phyloP scores from a whole-genome alignment of 495 filamentous ascomycete species.

The Lentithecium fluviatile region DNA sequence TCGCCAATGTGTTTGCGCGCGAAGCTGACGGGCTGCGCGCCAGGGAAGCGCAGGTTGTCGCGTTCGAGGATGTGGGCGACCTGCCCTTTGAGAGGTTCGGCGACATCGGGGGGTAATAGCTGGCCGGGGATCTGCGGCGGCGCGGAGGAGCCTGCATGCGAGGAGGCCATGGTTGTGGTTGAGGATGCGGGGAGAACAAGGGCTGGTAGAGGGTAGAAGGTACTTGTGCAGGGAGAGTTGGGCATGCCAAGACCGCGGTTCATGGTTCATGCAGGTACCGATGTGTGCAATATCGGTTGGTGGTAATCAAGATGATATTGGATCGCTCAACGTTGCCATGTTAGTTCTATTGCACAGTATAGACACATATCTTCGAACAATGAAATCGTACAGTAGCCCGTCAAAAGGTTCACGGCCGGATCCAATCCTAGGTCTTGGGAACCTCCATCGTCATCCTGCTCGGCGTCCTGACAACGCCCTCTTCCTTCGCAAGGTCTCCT shows the following conservation, averaged over 20 bases:
- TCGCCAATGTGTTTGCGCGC: constrained; percentile 72
- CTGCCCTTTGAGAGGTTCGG: constrained; percentile 62
- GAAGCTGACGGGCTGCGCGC: constrained; percentile 94
- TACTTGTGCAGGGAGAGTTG: too few relatives aligned
- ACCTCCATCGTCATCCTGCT: constrained; percentile 17
- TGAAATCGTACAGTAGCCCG: background rate
- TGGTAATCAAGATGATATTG: too few relatives aligned
- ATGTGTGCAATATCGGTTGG: too few relatives aligned
- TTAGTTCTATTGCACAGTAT: background rate
- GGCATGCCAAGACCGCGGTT: too few relatives aligned
- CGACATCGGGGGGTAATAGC: constrained; percentile 58
- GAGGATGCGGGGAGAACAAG: constrained; percentile 1
- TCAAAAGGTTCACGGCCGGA: background rate
- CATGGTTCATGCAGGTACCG: too few relatives aligned
- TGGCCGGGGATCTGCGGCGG: constrained; percentile 62
- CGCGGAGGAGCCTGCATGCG: constrained; percentile 38
- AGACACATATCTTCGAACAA: background rate
- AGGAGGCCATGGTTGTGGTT: background rate
- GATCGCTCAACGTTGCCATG: too few relatives aligned
- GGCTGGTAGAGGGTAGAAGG: background rate
- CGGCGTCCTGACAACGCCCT: background rate
- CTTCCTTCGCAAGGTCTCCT: constrained; percentile 15
- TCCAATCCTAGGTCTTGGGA: background rate
- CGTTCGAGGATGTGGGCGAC: constrained; percentile 75
- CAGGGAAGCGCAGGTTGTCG: constrained; percentile 69